Evolutionary conservation across 371 early-diverging fungal species (phyloP), one percentile per base, ranked within the genome.

Genomic region (Nematocida sp.): DNA sequence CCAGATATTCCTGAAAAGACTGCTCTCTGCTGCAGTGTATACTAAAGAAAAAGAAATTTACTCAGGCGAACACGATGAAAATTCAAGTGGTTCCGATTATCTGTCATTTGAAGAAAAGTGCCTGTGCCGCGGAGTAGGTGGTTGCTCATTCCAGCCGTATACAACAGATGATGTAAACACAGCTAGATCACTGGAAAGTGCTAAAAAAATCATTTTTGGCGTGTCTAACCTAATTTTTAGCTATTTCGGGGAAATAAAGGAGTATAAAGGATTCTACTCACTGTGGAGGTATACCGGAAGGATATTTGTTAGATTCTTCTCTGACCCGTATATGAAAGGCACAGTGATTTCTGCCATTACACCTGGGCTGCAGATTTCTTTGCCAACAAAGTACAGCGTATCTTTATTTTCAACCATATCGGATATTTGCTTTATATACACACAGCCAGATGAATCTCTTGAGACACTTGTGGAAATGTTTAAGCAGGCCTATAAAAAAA

Each of bases 21-120:
- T 78, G 4, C 80, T 78, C 5, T 13, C 76, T 45, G 80, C 80
- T 18, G 66, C 80, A 6, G 69, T 78, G 20, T 78, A 78, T 39
- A 62, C 69, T 3, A 78, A 78, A 45, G 80, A 78, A 18, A 69
- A 62, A 46, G 80, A 78, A 70, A 78, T 78, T 56, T 78, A 78
- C 71, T 66, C 80, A n/a, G 80, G 80, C 4, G 80, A 78, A 45
- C 62, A 78, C 40, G 76, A 75, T 7, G 62, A 39, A 4, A 66
- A n/a, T 25, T 47, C 61, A 13, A 62, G 62, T 13, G 60, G 20
- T 11, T 39, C 62, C 0, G 50, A 45, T 20, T 72, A 71, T 11
- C n/a, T 9, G 56, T n/a, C 18, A 13, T 23, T 27, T 11, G 50
- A 52, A 15, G 54, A 11, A 42, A 42, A 9, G 4, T 78, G 80